Base-by-base conservation (phyloP, 169 alveolate species). In the Sarcocystis neurona region DNA sequence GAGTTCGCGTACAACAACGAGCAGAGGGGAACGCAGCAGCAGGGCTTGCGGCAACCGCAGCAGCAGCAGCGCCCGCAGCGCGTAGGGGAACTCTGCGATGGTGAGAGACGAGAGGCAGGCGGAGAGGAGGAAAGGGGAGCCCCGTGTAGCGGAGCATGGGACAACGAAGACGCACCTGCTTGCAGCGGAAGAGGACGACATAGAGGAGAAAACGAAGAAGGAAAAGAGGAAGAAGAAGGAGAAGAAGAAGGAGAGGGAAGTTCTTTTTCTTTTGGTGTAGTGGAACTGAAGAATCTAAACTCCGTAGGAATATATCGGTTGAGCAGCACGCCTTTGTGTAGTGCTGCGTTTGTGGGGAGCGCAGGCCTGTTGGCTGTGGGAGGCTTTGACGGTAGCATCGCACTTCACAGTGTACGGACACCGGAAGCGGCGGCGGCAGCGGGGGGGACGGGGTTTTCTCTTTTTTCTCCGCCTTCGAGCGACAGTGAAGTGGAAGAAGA, bases 341-440 rank as follows among this genome's bases (percentile, higher is more conserved):
- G 82, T 39, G 34, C 82, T 48, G 27, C 82, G n/a, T 72, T 72
- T 72, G 56, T 72, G 30, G 82, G 82, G 34, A 85, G 85, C 85
- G 72, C 63, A 58, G 77, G 75, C 53, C 80, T 85, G 60, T 43
- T 34, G 34, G 90, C 53, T 68, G 90, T 60, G 60, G 90, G 75
- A 8, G 90, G 68, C 32, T 85, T 66, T 58, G 90, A 72, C 34
- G 82, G 82, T 27, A 72, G 82, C 82, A 72, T 27, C 63, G 77
- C 66, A 34, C 85, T 34, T 58, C 84, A 44, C n/a, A 56, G 58
- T 47, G 58, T 23, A 41, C 84, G 63, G 47, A 60, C 85, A 48
- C 84, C 75, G 85, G 80, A 43, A 56, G 78, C 63, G 63, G 77
- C 63, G 86, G 74, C 20, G 86, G 46, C n/a, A 39, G 46, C 63